Percentiles rank a stretch among this genome's conserved stretches.
Conservation (phyloP, 2,329 filamentous ascomycete species). For the Apiospora kogelbergensis region DNA sequence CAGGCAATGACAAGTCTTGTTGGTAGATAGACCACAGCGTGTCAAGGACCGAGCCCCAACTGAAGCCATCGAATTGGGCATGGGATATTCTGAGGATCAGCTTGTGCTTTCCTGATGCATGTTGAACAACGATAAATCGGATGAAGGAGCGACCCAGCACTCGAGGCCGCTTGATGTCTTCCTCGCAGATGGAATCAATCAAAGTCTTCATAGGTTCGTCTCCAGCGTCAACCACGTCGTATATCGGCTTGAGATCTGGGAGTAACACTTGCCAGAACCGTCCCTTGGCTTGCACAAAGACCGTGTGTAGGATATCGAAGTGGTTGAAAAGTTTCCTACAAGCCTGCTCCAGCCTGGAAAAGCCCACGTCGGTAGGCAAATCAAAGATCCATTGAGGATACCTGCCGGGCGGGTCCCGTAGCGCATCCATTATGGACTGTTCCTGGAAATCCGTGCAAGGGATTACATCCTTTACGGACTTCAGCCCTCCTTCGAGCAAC, state of each 20-base stretch:
- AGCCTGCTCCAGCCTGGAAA: background rate
- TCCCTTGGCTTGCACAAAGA: background rate
- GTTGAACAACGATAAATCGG: constrained; percentile 1
- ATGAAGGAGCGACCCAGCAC: constrained; percentile 7
- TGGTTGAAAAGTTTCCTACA: background rate
- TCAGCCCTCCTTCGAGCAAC: background rate
- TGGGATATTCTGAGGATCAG: constrained; percentile 8
- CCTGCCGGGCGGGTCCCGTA: constrained; percentile 5
- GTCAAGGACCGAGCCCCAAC: constrained; percentile 5
- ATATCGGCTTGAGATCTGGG: background rate
- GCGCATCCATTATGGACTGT: constrained; percentile 8
- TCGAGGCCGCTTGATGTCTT: constrained; percentile 5
- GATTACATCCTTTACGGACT: background rate
- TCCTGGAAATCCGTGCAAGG: constrained; percentile 10
- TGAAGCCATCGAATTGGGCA: constrained; percentile 12
- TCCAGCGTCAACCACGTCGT: background rate
- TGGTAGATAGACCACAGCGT: constrained; percentile 7
- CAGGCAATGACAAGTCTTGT: background rate
- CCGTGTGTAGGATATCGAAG: constrained; percentile 6
- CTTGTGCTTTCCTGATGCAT: constrained; percentile 8
- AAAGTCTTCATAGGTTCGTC: background rate
- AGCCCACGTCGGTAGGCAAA: constrained; percentile 7
- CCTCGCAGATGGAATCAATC: background rate
- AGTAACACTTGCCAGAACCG: constrained; percentile 10
- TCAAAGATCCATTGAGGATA: constrained; percentile 12